Base-by-base conservation (phyloP, 2,329 filamentous ascomycete genomes). In the Colletotrichum phormii region DNA sequence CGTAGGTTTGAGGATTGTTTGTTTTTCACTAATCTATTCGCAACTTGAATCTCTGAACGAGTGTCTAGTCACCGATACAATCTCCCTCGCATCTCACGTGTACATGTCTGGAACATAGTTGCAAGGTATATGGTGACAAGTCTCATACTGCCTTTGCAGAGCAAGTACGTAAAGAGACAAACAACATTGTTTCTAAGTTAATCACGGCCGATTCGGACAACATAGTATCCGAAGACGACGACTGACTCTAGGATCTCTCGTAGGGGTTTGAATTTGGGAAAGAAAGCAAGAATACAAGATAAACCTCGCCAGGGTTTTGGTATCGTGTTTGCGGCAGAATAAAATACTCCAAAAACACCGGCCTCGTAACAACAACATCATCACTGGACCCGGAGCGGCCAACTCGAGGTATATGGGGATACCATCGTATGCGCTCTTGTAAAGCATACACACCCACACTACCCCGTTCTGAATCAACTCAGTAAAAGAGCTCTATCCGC, bases 241-340 rank as follows among this genome's bases (percentile, higher is more conserved):
- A 11, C 18, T 22, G 7, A 22, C 42, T 49, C 42, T 22, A 35
- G 29, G 15, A 15, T 22, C 18, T 26, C 15, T 15, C 5, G 26
- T 5, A n/a, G 22, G 15, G 6, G 8, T n/a, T 31, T 9, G 24
- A 24, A 22, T 18, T 6, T 5, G 2, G 11, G 22, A 33, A 33
- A 57, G 26, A 24, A 37, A 18, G 31, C 5, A 59, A 53, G 12
- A 33, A 33, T 24, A 22, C 13, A 37, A 33, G 18, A 37, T 64
- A n/a, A 68, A 59, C 59, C 42, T 35, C 26, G 7, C 24, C 26
- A 37, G 35, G 64, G 31, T 49, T 54, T 33, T 72, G 64, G 69
- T 64, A 72, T 69, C 59, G 51, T 53, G 24, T 63, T 67, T 61
- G 57, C 37, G 22, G 18, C 12, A 51, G 35, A 29, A 51, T 49